Evolutionary conservation across 1,284 basidiomycete genomes (phyloP), one percentile per base, ranked within the genome.

Genomic region (Phylloporus sp.): DNA sequence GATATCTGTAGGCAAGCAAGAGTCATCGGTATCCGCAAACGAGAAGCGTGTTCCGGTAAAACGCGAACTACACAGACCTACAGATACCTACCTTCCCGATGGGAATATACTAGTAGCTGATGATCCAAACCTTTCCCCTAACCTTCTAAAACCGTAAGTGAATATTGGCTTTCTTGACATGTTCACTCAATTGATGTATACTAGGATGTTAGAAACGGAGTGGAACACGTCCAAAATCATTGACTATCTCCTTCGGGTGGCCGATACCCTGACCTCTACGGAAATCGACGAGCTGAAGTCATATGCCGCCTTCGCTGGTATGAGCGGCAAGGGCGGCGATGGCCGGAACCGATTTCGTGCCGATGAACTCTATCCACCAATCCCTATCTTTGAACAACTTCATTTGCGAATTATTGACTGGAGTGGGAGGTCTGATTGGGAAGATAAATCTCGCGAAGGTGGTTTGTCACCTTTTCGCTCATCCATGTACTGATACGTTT

Each of bases 381-480:
- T 87, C 0, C 91, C 93, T 35, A 82, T 85, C 1, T 89, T 97
- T 70, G 86, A 91, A 12, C 82, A 88, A 60, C 84, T 98, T 5
- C 86, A 87, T 6, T 80, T 98, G 4, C 95, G 95, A 1, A 77
- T 97, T 2, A 85, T 98, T 41, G 94, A 95, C 73, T 98, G 96
- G 68, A 88, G 1, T 49, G 47, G 47, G n/a, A 49, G 12, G n/a
- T 29, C 66, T 80, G 79, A 7, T 92, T 62, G 58, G 39, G 27
- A 91, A 76, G 52, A 62, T 19, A n/a, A 29, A 20, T 1, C 53
- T 3, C 15, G 29, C 5, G 65, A 65, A 66, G 65, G 65, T 66
- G 29, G 14, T 25, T 35, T 23, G 25, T 43, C 11, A 10, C 49
- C 23, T 37, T 25, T n/a, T 19, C 10, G 11, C 8, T 15, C 29